Conservation (phyloP, 2,329 filamentous ascomycete species). For the Oidium heveae region DNA sequence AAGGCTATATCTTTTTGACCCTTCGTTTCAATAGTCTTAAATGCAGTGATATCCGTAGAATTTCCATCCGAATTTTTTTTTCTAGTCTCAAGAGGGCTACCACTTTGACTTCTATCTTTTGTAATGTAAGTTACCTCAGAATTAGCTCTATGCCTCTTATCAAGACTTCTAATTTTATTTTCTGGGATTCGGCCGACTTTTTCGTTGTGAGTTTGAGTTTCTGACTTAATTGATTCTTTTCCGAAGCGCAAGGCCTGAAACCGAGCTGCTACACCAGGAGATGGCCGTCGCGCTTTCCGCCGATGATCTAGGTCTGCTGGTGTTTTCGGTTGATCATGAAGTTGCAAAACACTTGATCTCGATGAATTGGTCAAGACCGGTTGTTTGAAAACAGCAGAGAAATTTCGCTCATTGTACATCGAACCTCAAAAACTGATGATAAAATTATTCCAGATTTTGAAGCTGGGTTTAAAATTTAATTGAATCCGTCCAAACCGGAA, state of each 20-base stretch:
- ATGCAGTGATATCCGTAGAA: neutral
- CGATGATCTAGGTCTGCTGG: slow-evolving; percentile 4
- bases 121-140: slow-evolving; percentile 7
- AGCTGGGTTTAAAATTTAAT: too few relatives aligned
- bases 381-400: slow-evolving; percentile 6
- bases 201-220: slow-evolving; percentile 12
- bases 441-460: too few relatives aligned
- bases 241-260: slow-evolving; percentile 39
- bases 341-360: slow-evolving; percentile 1
- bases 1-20: neutral
- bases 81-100: neutral
- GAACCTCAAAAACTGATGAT: too few relatives aligned
- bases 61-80: neutral
- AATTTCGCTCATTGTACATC: slow-evolving; percentile 4
- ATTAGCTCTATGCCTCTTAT: slow-evolving; percentile 36
- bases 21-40: neutral
- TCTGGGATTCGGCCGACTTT: slow-evolving; percentile 45
- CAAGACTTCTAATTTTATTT: slow-evolving; percentile 42
- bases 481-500: too few relatives aligned
- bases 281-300: slow-evolving; percentile 26
- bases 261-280: slow-evolving; percentile 37
- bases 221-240: slow-evolving; percentile 8
- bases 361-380: slow-evolving; percentile 3
- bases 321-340: slow-evolving; percentile 2
- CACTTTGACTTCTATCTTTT: neutral